Evolutionary conservation across 2,329 filamentous ascomycete species (phyloP).

Genomic region (Aspergillus proliferans): DNA sequence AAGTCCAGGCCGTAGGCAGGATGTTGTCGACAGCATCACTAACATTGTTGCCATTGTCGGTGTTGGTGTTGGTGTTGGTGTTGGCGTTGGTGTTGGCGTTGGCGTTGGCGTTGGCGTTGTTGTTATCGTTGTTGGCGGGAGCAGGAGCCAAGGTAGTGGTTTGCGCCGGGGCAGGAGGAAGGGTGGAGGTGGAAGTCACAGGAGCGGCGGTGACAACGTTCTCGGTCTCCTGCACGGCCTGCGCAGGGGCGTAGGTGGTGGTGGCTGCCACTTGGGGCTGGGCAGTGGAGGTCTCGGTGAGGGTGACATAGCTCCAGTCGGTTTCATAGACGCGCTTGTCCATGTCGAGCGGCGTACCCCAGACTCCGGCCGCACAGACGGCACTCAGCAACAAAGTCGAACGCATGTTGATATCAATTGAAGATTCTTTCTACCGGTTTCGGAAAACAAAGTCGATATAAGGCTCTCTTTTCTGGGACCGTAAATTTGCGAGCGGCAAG

Average conservation of each 20-base stretch:
- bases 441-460: neutral
- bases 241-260: slow-evolving; percentile 5
- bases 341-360: slow-evolving; percentile 29
- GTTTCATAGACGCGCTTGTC: slow-evolving; percentile 32
- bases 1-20: neutral
- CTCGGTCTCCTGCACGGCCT: slow-evolving; percentile 1
- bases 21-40: neutral
- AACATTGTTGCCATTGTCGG: neutral
- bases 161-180: slow-evolving; percentile 1
- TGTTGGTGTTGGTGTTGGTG: neutral
- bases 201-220: neutral
- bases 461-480: neutral
- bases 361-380: slow-evolving; percentile 29
- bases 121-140: slow-evolving; percentile 1
- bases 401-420: slow-evolving; percentile 22
- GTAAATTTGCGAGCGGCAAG: neutral
- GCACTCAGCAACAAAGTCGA: slow-evolving; percentile 30
- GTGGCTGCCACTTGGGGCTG: slow-evolving; percentile 6
- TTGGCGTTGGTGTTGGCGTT: neutral
- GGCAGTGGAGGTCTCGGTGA: slow-evolving; percentile 31
- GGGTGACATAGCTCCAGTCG: slow-evolving; percentile 31
- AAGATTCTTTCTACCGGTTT: slow-evolving; percentile 2
- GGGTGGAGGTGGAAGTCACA: neutral
- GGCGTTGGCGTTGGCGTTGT: neutral
- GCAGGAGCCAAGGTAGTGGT: slow-evolving; percentile 1